Evolutionary conservation across 192 early-diverging fungal genomes (phyloP), one percentile per base, ranked within the genome.

Genomic region (Coemansia sp.): DNA sequence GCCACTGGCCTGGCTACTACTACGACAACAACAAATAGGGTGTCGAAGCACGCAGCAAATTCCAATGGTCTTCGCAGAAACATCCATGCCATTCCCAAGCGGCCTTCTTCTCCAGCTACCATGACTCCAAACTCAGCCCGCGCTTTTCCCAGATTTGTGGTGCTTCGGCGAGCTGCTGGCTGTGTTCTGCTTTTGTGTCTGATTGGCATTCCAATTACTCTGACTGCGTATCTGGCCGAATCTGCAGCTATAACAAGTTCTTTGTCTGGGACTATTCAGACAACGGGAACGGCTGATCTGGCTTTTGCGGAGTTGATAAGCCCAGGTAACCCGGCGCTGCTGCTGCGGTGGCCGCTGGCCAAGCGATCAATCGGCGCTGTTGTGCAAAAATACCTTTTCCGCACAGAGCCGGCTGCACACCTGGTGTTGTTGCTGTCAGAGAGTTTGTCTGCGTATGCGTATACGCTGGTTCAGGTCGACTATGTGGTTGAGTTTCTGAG

Each of bases 291-390:
- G 38, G 17, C 39, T 38, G 61, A 63, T 32, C 61, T 58, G 56
- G 56, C 56, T 1, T 35, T 58, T 22, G 7, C 53, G 5, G n/a
- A 28, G 6, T 22, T 28, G 17, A 6, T 54, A 28, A 22, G 17
- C 22, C n/a, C 53, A 7, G 22, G 53, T 14, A 56, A 56, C 36
- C 18, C 58, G 0, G 28, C 51, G 8, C 7, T 63, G 20, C 38
- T 68, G 61, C 51, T 64, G 63, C 76, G 71, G 64, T 78, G 76
- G 76, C 67, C 71, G 63, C 71, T 54, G 33, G 66, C 64, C 22
- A 73, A 59, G 61, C 66, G 38, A 11, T 12, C 45, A 35, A 35
- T 54, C 9, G 36, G 35, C 36, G 36, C 17, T 34, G 34, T n/a
- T 36, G 28, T 60, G 35, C 58, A 15, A 33, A 60, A 15, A 8